Evolutionary conservation across 2,329 filamentous ascomycete genomes (phyloP).

Genomic region (Bipolaris oryzae): DNA sequence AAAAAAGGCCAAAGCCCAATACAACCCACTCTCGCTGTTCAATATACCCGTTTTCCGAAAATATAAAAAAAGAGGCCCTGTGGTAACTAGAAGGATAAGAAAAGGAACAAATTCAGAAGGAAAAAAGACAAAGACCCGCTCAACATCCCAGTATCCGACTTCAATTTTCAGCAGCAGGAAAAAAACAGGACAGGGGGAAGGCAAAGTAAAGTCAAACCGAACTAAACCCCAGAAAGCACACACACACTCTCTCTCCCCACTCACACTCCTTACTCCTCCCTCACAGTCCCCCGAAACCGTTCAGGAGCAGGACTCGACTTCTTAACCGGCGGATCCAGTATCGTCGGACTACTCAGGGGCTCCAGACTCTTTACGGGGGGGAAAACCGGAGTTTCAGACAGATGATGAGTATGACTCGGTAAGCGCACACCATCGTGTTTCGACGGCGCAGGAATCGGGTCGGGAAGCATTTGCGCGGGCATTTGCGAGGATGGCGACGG

Average conservation of each 20-base stretch:
- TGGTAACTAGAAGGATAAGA: too few relatives aligned
- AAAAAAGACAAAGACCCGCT: not conserved
- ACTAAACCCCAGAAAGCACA: too few relatives aligned
- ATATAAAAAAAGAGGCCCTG: too few relatives aligned
- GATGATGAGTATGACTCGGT: constrained; percentile 37
- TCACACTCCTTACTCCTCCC: not conserved
- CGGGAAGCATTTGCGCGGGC: constrained; percentile 43
- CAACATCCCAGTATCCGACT: too few relatives aligned
- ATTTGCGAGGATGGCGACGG: constrained; percentile 38
- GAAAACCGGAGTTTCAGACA: constrained; percentile 55
- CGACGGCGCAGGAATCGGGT: constrained; percentile 52
- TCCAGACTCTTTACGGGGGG: constrained; percentile 64
- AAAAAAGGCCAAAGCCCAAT: not conserved
- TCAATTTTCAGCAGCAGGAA: too few relatives aligned
- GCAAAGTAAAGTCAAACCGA: too few relatives aligned
- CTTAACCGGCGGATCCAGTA: constrained; percentile 67
- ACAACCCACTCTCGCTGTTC: not conserved
- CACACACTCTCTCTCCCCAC: not conserved
- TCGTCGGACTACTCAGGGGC: constrained; percentile 63
- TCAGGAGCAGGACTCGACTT: constrained; percentile 34
- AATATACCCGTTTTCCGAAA: not conserved
- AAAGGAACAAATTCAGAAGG: not conserved
- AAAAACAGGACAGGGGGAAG: too few relatives aligned
- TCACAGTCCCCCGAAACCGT: constrained; percentile 3
- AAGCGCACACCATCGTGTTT: constrained; percentile 52